phyloP scores from a whole-genome alignment of 108 stramenopile species.

The Pseudonitzschia delicatissima region DNA sequence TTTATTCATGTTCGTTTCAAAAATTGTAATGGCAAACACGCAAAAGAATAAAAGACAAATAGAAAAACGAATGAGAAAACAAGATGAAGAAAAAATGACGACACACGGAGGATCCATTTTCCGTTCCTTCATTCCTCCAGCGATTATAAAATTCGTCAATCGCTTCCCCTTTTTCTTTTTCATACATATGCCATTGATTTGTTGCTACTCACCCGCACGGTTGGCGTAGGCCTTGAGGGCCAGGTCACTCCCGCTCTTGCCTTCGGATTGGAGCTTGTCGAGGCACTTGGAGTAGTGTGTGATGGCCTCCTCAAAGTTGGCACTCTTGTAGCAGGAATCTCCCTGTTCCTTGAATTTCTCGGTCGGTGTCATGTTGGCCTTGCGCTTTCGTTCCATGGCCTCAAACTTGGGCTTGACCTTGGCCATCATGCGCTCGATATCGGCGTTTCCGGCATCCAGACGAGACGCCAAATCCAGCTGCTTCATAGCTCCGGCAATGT shows the following conservation, averaged over 20 bases:
- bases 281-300: constrained; percentile 93
- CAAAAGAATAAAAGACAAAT: too few species aligned
- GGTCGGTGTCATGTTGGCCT: constrained; percentile 66
- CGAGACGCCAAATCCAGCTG: constrained; percentile 88
- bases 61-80: not conserved
- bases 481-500: constrained; percentile 88
- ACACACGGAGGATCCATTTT: too few species aligned
- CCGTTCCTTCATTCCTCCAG: too few species aligned
- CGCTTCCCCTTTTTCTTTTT: too few species aligned
- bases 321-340: constrained; percentile 90
- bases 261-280: constrained; percentile 70
- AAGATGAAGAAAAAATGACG: not conserved
- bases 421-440: constrained; percentile 81
- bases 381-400: constrained; percentile 81
- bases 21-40: too few species aligned
- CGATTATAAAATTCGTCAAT: too few species aligned
- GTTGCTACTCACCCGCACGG: constrained; percentile 67
- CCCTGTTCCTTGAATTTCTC: constrained; percentile 96
- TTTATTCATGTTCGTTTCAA: not conserved
- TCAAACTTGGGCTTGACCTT: constrained; percentile 92
- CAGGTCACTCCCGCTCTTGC: constrained; percentile 61
- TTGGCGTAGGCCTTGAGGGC: constrained; percentile 95
- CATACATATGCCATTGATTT: not conserved
- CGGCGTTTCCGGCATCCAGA: constrained; percentile 92
- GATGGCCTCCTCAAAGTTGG: constrained; percentile 85